Evolutionary conservation across 352 stramenopile genomes (phyloP), one percentile per base, ranked within the genome.

Genomic region (Globisporangium cylindrosporum): DNA sequence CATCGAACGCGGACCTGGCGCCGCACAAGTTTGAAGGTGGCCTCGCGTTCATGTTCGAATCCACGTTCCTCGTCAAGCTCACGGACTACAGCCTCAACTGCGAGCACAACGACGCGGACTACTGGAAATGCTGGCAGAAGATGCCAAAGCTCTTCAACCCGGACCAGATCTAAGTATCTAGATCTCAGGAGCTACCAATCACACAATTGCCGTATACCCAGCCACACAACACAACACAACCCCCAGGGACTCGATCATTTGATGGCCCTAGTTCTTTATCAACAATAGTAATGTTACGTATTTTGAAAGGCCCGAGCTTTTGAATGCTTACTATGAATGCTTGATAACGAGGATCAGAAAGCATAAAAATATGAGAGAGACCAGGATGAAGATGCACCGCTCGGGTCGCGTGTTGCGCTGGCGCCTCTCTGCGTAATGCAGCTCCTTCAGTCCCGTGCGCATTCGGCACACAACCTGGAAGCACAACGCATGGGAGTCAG

Each of bases 21-120:
- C 96, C 96, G 1, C 70, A 91, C 10, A 97, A 97, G 64, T 98
- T 98, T 74, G 81, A 97, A 14, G 85, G 84, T 61, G 95, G 95
- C 5, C 76, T 99, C 14, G 97, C 97, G 41, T 99, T 99, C 76
- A 99, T 99, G 96, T 99, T 99, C 80, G 97, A 99, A 81, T 94
- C 90, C 27, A 98, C 89, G 46, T 95, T 94, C 66, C 88, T 98
- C 34, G 73, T 98, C 66, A 93, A 92, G 67, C 65, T 98, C 56
- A 97, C 88, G 20, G 75, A 91, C 57, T 95, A 95, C 70, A 94
- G 91, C 51, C 78, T 98, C 66, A 64, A 80, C 18, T 96, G 87
- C 64, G 75, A 95, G 36, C 83, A 97, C 63, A 92, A 94, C 59
- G 92, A 99, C 66, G 61, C 66, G 24, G 84, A 97, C 65, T 99